Base-by-base conservation (phyloP, 331 rosid genomes). In the Dryas integrifolia region DNA sequence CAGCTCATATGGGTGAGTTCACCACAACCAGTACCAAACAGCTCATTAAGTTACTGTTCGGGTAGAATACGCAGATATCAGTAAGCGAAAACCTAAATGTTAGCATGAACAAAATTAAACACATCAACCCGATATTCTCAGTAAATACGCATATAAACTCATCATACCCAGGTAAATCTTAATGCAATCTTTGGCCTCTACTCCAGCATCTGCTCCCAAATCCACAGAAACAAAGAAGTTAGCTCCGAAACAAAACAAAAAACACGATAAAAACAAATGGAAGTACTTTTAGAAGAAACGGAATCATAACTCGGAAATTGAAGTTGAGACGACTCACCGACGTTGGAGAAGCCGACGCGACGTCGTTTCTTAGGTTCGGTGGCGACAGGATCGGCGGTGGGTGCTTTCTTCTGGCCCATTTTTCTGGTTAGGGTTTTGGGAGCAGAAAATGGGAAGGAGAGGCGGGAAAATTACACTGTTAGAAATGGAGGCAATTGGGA, bases 141-240 rank as follows among this genome's bases (percentile, higher is more conserved):
- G 10, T 21, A 44, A 53, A 57, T 43, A 4, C 41, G 14, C 11
- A 52, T 40, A 16, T 38, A 76, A 43, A n/a, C 46, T 21, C 35
- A 51, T 41, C 83, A 11, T 89, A 92, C 97, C 97, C 40, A 92
- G 81, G 59, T 72, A 92, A 40, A 92, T 86, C 79, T 76, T 77
- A 70, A 92, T 86, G 82, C 97, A 92, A 16, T 89, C 93, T 65
- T 80, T 86, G n/a, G 93, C 93, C 51, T 89, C 90, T 15, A 92
- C 77, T 47, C 96, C 97, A 68, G 68, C 57, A 92, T 89, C 97
- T 92, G 82, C 16, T 74, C 56, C 49, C 51, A 64, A 5, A 82
- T 9, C 57, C 13, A 72, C 21, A 6, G n/a, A 44, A 69, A 35
- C 59, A 66, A 44, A 40, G 13, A 58, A 47, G 5, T 61, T 13